Percentiles rank a stretch among this genome's conserved stretches.
These are phyloP conservation scores for Micromonas commoda DNA, from an alignment of 139 green algal genomes.

Conservation along the genomic window DNA sequence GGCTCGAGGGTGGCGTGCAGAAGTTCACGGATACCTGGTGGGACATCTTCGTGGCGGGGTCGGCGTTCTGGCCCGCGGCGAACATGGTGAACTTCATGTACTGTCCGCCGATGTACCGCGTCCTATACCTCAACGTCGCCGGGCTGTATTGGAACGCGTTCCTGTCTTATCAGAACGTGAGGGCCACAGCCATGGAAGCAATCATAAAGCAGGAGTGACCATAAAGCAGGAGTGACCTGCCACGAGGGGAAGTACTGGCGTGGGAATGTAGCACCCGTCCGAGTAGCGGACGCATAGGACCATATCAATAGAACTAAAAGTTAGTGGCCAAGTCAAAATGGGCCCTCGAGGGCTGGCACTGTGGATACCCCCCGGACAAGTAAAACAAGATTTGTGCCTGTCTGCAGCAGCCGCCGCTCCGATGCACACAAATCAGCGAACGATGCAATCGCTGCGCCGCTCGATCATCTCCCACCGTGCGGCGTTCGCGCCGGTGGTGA, in stretches of 20 bases:
- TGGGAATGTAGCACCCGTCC: too few species aligned
- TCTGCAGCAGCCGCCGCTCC: not conserved
- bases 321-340: too few species aligned
- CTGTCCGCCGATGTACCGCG: conserved; percentile 35
- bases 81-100: conserved; percentile 60
- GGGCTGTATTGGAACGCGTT: conserved; percentile 55
- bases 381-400: too few species aligned
- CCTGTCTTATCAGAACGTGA: conserved; percentile 29
- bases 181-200: not conserved
- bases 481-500: too few species aligned
- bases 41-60: conserved; percentile 38
- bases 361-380: too few species aligned
- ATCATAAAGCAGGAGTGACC: not conserved
- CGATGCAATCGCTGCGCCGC: not conserved
- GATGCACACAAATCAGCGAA: not conserved
- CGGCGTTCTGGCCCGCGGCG: conserved; percentile 50
- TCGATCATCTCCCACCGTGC: not conserved
- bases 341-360: too few species aligned
- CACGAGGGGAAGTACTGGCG: too few species aligned
- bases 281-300: too few species aligned
- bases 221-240: too few species aligned
- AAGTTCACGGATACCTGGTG: conserved; percentile 32
- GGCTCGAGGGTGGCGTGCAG: not conserved
- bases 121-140: conserved; percentile 46
- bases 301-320: too few species aligned